Conservation (phyloP, 2,329 filamentous ascomycete genomes). For the Ophiocordyceps robertsii region DNA sequence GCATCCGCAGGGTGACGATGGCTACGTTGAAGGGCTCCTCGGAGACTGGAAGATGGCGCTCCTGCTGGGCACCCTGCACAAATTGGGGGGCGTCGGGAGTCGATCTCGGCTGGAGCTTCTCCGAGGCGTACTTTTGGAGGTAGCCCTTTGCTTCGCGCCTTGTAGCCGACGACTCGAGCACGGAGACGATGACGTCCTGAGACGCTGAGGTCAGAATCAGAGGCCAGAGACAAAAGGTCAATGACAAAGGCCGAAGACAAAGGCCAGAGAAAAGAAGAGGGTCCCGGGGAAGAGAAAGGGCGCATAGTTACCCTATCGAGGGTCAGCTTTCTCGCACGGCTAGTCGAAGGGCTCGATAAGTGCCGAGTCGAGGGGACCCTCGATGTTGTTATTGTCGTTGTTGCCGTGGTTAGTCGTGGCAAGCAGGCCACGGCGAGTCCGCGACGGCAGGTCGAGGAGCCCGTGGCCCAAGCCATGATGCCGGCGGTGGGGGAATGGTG, state of each 20-base stretch:
- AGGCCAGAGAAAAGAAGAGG: too few relatives aligned
- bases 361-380: too few relatives aligned
- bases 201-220: background rate
- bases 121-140: conserved; percentile 61
- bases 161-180: conserved; percentile 79
- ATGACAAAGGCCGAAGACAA: background rate
- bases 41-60: conserved; percentile 5
- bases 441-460: too few relatives aligned
- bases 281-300: too few relatives aligned
- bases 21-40: conserved; percentile 44
- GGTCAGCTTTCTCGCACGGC: too few relatives aligned
- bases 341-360: too few relatives aligned
- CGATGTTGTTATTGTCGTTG: too few relatives aligned
- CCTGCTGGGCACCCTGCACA: conserved; percentile 16
- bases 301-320: too few relatives aligned
- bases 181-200: conserved; percentile 73
- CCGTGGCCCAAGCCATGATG: too few relatives aligned
- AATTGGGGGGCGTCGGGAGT: conserved; percentile 16
- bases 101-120: conserved; percentile 10
- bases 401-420: too few relatives aligned
- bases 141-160: conserved; percentile 89
- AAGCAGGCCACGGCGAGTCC: too few relatives aligned
- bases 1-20: conserved; percentile 68
- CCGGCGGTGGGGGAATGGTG: too few relatives aligned
- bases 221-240: background rate